Evolutionary conservation across 2,329 filamentous ascomycete genomes (phyloP).

Genomic region (Colletotrichum eremochloae): DNA sequence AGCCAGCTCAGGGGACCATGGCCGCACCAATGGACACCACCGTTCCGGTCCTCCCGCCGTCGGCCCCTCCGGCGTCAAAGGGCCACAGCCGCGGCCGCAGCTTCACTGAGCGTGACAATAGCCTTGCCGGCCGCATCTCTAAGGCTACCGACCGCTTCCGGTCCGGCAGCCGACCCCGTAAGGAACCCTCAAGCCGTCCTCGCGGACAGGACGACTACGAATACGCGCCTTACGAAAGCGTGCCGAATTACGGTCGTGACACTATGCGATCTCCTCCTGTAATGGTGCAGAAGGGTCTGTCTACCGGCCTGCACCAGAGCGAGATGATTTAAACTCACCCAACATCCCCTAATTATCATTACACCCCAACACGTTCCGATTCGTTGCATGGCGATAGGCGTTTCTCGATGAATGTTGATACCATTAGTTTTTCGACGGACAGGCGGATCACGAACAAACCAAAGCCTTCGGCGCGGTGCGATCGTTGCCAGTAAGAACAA

Average conservation of each 20-base stretch:
- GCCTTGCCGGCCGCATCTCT: conserved; percentile 66
- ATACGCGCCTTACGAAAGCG: conserved; percentile 59
- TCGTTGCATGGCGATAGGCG: conserved; percentile 58
- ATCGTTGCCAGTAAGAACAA: conserved; percentile 20
- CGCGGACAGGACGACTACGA: conserved; percentile 53
- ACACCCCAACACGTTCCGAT: conserved; percentile 41
- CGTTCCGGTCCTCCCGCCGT: conserved; percentile 61
- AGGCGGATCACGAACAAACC: conserved; percentile 12
- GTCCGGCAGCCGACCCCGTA: conserved; percentile 69
- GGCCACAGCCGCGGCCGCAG: conserved; percentile 71
- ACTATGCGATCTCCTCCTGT: conserved; percentile 50
- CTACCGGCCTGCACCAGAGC: conserved; percentile 65
- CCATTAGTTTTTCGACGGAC: conserved; percentile 34
- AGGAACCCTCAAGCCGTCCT: conserved; percentile 57
- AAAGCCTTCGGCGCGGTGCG: not conserved
- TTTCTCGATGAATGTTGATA: conserved; percentile 46
- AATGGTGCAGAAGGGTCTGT: conserved; percentile 53
- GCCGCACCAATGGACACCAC: conserved; percentile 57
- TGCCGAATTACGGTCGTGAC: conserved; percentile 56
- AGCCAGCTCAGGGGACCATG: conserved; percentile 48
- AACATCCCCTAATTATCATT: conserved; percentile 34
- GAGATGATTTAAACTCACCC: conserved; percentile 65
- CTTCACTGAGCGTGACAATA: conserved; percentile 60
- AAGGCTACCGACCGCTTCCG: conserved; percentile 72
- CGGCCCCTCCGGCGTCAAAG: conserved; percentile 56